Base-by-base conservation (phyloP, 2,329 filamentous ascomycete species). In the Fusarium secorum region DNA sequence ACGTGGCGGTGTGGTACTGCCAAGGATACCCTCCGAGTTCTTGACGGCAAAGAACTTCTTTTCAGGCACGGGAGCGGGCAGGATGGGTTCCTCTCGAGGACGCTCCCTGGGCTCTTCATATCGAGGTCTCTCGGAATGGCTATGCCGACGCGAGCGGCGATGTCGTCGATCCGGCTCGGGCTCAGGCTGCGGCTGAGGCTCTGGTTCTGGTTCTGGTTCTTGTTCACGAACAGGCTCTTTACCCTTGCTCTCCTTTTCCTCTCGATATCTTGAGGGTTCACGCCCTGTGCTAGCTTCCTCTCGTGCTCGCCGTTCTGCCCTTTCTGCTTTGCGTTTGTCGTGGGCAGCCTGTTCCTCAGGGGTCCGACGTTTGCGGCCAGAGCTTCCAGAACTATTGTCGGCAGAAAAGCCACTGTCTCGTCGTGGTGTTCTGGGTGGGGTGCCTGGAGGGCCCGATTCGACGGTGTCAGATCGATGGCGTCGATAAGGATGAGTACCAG, bases 261-360 rank as follows among this genome's bases (percentile, higher is more conserved):
- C 62, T 39, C 66, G 55, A 35, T 60, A 46, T n/a, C 57, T 58
- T 17, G 70, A 58, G 39, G 73, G 48, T 44, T 74, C 74, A 18
- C 64, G 70, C 24, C 52, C 63, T 35, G 61, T 59, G n/a, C 77
- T 78, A n/a, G 66, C 20, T 26, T 75, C 74, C 24, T 76, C 74
- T 33, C 63, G 64, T 48, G 62, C 41, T 20, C 71, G 45, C 79
- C 83, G 32, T 36, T 75, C 72, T 24, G 68, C 59, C 42, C 83
- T 83, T 70, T 87, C 85, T 55, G 82, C 83, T 75, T 84, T 87
- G 64, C 83, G 82, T 68, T 76, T 83, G 4, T 88, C 86, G 58
- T 86, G 83, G 4, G 82, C 83, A 20, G 81, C 84, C 64, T 86
- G 85, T 71, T 87, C 85, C 67, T 87, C 85, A 4, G 81, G 78